Evolutionary conservation across 2,329 filamentous ascomycete species (phyloP).

Genomic region (Pseudocercospora fuligena): DNA sequence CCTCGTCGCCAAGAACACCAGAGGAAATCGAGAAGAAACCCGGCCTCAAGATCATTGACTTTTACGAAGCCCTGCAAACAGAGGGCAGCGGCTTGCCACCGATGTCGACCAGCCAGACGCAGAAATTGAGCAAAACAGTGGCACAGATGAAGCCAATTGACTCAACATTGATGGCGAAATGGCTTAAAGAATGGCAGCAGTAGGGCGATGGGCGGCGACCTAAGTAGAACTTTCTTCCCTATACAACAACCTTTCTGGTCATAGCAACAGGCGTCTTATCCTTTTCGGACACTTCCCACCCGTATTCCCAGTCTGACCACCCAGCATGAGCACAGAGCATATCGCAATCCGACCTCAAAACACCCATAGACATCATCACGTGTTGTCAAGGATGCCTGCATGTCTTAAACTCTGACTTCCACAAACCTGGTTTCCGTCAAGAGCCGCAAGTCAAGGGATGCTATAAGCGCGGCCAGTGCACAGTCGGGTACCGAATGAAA

Average conservation of each 20-base stretch:
- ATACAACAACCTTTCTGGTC: not conserved
- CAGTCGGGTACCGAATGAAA: not conserved
- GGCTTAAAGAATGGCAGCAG: slow-evolving; percentile 34
- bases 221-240: not conserved
- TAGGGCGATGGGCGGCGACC: not conserved
- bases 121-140: slow-evolving; percentile 38
- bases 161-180: slow-evolving; percentile 30
- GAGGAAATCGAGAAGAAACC: slow-evolving; percentile 34
- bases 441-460: slow-evolving; percentile 6
- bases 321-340: not conserved
- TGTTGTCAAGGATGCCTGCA: not conserved
- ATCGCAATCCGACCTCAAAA: not conserved
- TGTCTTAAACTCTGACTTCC: not conserved
- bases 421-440: slow-evolving; percentile 6
- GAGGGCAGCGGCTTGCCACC: slow-evolving; percentile 28
- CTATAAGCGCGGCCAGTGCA: not conserved
- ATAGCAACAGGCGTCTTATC: not conserved
- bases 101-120: slow-evolving; percentile 32
- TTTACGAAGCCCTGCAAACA: slow-evolving; percentile 33
- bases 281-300: not conserved
- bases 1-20: slow-evolving; percentile 23
- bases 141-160: slow-evolving; percentile 34
- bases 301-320: not conserved
- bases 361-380: not conserved
- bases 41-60: slow-evolving; percentile 38